These are phyloP conservation scores for Boletus smithii DNA, from an alignment of 1,284 basidiomycete species.

Conservation along the genomic window DNA sequence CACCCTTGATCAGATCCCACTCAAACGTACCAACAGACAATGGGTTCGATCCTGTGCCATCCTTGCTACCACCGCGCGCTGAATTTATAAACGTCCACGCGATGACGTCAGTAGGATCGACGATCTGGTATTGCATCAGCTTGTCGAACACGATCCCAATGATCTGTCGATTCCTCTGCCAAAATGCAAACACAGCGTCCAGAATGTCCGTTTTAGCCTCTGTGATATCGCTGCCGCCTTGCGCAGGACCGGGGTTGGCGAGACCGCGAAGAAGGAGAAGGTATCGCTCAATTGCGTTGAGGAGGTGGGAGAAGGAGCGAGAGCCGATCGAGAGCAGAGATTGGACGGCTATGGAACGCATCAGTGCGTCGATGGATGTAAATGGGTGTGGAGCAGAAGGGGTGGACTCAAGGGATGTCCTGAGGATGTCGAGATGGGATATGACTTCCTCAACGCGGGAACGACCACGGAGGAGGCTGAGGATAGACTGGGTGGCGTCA, in stretches of 20 bases:
- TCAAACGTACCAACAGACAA: conserved; percentile 58
- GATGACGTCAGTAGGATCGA: conserved; percentile 91
- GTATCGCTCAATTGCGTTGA: conserved; percentile 97
- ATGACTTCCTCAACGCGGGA: conserved; percentile 80
- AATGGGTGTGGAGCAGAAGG: conserved; percentile 43
- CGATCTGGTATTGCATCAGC: conserved; percentile 96
- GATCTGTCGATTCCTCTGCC: conserved; percentile 81
- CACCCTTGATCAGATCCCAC: conserved; percentile 81
- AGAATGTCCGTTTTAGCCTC: conserved; percentile 73
- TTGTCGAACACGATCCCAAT: conserved; percentile 93
- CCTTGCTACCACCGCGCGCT: conserved; percentile 14
- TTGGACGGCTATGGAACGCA: conserved; percentile 84
- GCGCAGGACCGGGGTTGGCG: conserved; percentile 32
- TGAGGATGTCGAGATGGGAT: conserved; percentile 69
- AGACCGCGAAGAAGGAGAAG: conserved; percentile 83
- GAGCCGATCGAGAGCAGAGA: conserved; percentile 88
- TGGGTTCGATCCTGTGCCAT: conserved; percentile 29
- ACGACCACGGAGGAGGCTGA: conserved; percentile 76
- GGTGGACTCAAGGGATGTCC: conserved; percentile 56
- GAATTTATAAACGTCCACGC: conserved; percentile 75
- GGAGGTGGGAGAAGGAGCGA: conserved; percentile 95
- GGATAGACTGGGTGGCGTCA: conserved; percentile 76
- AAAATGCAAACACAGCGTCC: conserved; percentile 70
- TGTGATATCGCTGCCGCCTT: conserved; percentile 35
- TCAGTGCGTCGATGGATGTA: conserved; percentile 59